These are phyloP conservation scores for Paxillus ammoniavirescens DNA, from an alignment of 768 basidiomycete species.

Conservation along the genomic window DNA sequence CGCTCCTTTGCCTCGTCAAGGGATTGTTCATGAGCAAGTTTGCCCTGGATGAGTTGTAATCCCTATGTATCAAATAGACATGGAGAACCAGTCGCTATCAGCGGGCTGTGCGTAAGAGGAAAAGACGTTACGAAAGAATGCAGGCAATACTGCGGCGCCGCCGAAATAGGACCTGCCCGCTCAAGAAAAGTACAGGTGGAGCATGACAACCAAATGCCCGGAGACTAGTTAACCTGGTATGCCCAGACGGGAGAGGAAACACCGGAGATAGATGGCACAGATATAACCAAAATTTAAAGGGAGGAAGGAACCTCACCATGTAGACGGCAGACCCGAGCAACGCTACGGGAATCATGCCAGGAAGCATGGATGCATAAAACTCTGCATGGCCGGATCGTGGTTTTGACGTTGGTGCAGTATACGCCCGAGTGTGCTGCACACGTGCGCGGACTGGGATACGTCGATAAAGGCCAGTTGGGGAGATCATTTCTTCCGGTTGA, in stretches of 20 bases:
- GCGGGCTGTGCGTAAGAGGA: not conserved
- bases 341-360: constrained; percentile 76
- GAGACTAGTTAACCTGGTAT: not conserved
- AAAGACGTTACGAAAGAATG: not conserved
- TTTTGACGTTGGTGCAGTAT: constrained; percentile 9
- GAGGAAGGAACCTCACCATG: constrained; percentile 44
- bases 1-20: constrained; percentile 57
- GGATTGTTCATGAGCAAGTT: constrained; percentile 69
- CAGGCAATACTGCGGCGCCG: constrained; percentile 9
- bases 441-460: not conserved
- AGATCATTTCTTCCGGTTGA: not conserved
- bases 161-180: not conserved
- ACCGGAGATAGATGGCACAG: constrained; percentile 2
- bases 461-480: not conserved
- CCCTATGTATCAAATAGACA: constrained; percentile 40
- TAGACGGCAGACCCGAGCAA: constrained; percentile 79
- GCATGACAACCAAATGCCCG: not conserved
- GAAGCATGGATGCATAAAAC: constrained; percentile 69
- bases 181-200: not conserved
- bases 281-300: not conserved
- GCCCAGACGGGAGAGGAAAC: not conserved
- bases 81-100: constrained; percentile 12
- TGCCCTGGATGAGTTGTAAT: constrained; percentile 60
- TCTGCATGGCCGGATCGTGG: constrained; percentile 50
- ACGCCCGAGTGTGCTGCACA: constrained; percentile 2